A percentile compares a stretch with the other conserved stretches of the same genome.
These are phyloP conservation scores for Cercospora canescens DNA, from an alignment of 2,329 filamentous ascomycete genomes.

Conservation along the genomic window DNA sequence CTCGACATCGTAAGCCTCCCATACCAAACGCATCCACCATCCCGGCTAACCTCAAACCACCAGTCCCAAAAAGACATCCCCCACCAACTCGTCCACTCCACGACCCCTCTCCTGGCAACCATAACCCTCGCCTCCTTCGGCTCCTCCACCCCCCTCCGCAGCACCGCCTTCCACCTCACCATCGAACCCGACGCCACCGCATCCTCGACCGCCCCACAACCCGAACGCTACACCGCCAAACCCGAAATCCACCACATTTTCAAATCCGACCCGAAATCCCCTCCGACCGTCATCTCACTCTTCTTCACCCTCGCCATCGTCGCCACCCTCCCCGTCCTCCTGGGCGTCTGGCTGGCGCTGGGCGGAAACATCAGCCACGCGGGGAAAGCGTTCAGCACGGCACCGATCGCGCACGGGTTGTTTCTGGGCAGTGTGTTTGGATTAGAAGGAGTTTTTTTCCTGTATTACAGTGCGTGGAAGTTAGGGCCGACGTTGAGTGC, in stretches of 20 bases:
- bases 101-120: slow-evolving; percentile 71
- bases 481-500: slow-evolving; percentile 85
- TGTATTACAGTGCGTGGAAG: slow-evolving; percentile 92
- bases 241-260: slow-evolving; percentile 91
- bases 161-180: slow-evolving; percentile 70
- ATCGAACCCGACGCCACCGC: slow-evolving; percentile 66
- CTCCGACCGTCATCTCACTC: slow-evolving; percentile 75
- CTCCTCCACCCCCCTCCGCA: slow-evolving; percentile 65
- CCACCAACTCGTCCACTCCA: slow-evolving; percentile 70
- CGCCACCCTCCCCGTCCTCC: slow-evolving; percentile 71
- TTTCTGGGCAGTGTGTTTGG: slow-evolving; percentile 86
- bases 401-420: slow-evolving; percentile 76
- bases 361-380: slow-evolving; percentile 83
- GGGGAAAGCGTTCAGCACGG: slow-evolving; percentile 69
- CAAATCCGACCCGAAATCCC: slow-evolving; percentile 74
- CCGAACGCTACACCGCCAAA: slow-evolving; percentile 80
- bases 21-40: not conserved
- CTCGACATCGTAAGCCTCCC: slow-evolving; percentile 72
- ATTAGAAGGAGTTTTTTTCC: slow-evolving; percentile 89
- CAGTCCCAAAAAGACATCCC: slow-evolving; percentile 90
- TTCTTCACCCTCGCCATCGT: slow-evolving; percentile 74
- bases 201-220: slow-evolving; percentile 61
- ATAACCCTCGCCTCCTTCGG: slow-evolving; percentile 88
- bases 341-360: slow-evolving; percentile 72
- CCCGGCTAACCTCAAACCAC: slow-evolving; percentile 23